A percentile compares a stretch with the other conserved stretches of the same genome.
phyloP scores from a whole-genome alignment of 495 filamentous ascomycete species.

The Bryoglossum gracile region DNA sequence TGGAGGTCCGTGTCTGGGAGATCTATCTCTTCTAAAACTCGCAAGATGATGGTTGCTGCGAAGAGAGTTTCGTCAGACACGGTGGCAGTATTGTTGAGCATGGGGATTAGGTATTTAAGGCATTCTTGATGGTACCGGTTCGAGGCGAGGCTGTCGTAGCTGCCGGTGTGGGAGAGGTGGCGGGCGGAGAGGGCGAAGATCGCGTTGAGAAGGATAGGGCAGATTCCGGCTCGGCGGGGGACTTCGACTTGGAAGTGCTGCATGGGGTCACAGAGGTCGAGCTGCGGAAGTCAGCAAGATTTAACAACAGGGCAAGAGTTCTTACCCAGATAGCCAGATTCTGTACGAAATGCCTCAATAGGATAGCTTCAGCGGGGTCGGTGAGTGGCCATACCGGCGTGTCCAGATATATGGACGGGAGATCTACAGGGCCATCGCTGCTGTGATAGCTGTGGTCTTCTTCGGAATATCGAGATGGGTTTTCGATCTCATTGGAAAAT shows the following conservation, averaged over 20 bases:
- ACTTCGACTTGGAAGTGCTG: conserved; percentile 48
- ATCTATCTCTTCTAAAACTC: conserved; percentile 55
- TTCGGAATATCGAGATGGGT: neutral
- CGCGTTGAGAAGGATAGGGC: conserved; percentile 48
- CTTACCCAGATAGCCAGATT: conserved; percentile 43
- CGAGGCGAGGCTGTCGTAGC: conserved; percentile 39
- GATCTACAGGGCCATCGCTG: neutral
- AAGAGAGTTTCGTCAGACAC: conserved; percentile 53
- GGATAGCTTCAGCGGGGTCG: conserved; percentile 31
- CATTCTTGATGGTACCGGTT: conserved; percentile 45
- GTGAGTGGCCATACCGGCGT: conserved; percentile 32
- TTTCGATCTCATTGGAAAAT: neutral
- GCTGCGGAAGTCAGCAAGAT: neutral
- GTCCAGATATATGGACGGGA: conserved; percentile 19
- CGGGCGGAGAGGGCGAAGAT: conserved; percentile 51
- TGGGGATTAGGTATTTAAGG: conserved; percentile 41
- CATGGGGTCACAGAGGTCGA: conserved; percentile 43
- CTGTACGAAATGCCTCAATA: conserved; percentile 42
- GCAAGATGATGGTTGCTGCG: conserved; percentile 53
- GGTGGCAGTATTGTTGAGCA: conserved; percentile 41
- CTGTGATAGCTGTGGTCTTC: too few species aligned
- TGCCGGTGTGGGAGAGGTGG: conserved; percentile 42
- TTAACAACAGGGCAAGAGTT: neutral
- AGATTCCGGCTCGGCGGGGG: conserved; percentile 40
- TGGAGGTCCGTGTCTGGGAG: conserved; percentile 36